phyloP scores from a whole-genome alignment of 2,329 filamentous ascomycete genomes.

The Trichoderma afroharzianum region DNA sequence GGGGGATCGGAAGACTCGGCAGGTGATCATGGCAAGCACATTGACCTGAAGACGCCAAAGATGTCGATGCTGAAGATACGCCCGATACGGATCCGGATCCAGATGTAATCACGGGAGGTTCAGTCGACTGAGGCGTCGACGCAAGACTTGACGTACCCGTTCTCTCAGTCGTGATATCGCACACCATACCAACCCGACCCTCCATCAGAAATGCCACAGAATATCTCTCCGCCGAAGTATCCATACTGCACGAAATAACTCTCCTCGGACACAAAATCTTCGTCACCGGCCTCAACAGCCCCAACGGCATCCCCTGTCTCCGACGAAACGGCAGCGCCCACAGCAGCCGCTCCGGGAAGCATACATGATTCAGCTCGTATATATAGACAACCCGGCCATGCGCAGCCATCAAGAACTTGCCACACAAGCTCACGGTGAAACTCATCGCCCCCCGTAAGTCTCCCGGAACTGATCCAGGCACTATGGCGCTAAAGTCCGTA shows the following conservation, averaged over 20 bases:
- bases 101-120: constrained; percentile 11
- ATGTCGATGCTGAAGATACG: background rate
- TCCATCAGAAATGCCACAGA: constrained; percentile 57
- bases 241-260: constrained; percentile 60
- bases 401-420: constrained; percentile 54
- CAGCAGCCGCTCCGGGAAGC: constrained; percentile 21
- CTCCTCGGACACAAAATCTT: constrained; percentile 54
- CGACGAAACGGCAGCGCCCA: constrained; percentile 27
- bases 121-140: background rate
- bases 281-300: constrained; percentile 42
- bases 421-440: constrained; percentile 56
- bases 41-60: background rate
- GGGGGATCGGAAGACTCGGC: constrained; percentile 24
- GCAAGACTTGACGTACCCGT: constrained; percentile 13
- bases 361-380: constrained; percentile 46
- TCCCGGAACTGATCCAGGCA: constrained; percentile 21
- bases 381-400: constrained; percentile 53
- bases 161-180: constrained; percentile 42
- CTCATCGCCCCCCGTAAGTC: constrained; percentile 29
- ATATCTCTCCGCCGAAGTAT: constrained; percentile 53
- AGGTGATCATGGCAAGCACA: constrained; percentile 28
- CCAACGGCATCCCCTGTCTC: constrained; percentile 24
- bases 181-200: constrained; percentile 59
- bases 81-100: constrained; percentile 18
- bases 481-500: constrained; percentile 37